Evolutionary conservation across 148 eudicot species (phyloP), one percentile per base, ranked within the genome.

Genomic region (Pouteria glomerata): DNA sequence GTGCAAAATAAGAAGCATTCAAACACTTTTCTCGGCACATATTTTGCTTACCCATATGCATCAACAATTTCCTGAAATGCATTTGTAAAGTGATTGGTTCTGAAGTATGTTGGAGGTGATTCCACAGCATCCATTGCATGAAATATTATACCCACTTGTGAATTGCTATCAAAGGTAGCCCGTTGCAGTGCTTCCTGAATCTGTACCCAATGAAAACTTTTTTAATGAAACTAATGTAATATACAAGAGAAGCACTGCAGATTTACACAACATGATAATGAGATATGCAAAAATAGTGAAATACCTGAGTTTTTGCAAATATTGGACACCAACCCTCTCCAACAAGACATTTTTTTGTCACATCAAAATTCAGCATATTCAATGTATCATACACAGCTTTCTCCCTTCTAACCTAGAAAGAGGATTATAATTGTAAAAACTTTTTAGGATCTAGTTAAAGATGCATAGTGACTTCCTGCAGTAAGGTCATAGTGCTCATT

Each of bases 291-390:
- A 60, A 30, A 71, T 29, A 50, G 41, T 6, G 34, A 34, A 39
- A 56, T 80, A 96, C 99, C 99, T 87, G 87, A 48, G 80, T 11
- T 83, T 90, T 92, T 74, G 97, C 96, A 73, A 90, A 88, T 77
- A 90, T 66, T 65, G 99, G 99, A 78, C 99, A 96, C 99, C 99
- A 96, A 68, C 97, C 99, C 79, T 96, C 99, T 68, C 99, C 99
- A 73, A 96, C 97, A 73, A 96, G 95, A 85, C 99, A 96, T 76
- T 96, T 96, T 81, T 92, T 96, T 58, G 99, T 96, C 53, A 96
- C 97, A 72, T 96, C 99, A 82, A 96, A 96, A 77, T 90, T 96
- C 75, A 92, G 88, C 99, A 96, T 92, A 83, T 96, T 96, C 82
- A 96, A 70, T 30, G 95, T 88, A 81, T 96, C 99, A 82, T 88